These are phyloP conservation scores for Alternaria novae-zelandiae DNA, from an alignment of 2,329 filamentous ascomycete genomes.

Conservation along the genomic window DNA sequence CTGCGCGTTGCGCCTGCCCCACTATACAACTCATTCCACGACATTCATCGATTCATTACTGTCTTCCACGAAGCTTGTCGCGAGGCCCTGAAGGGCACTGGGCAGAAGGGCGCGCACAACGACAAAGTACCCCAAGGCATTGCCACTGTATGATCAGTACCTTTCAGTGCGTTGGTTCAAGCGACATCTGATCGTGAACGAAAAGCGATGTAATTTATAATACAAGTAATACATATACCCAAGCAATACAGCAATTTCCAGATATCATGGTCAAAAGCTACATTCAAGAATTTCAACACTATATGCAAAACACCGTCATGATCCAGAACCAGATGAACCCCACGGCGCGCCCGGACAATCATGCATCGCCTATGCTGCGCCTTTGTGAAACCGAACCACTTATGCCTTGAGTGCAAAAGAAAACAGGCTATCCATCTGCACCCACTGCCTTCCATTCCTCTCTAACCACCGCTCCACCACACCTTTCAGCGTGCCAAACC, in stretches of 20 bases:
- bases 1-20: constrained; percentile 84
- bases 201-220: constrained; percentile 9
- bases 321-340: neutral
- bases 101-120: neutral
- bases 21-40: constrained; percentile 80
- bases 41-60: constrained; percentile 60
- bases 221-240: constrained; percentile 19
- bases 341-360: neutral
- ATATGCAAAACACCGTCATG: constrained; percentile 7
- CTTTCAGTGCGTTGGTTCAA: neutral
- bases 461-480: constrained; percentile 85
- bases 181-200: neutral
- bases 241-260: neutral
- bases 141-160: constrained; percentile 12
- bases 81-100: constrained; percentile 36
- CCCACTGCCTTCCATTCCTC: constrained; percentile 90
- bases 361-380: neutral
- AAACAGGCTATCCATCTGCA: constrained; percentile 91
- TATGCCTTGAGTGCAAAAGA: constrained; percentile 57
- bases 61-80: constrained; percentile 60
- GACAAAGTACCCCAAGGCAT: constrained; percentile 12
- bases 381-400: neutral
- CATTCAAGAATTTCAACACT: constrained; percentile 1
- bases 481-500: constrained; percentile 77
- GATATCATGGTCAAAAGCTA: constrained; percentile 3